Percentiles rank a stretch among this genome's conserved stretches.
Evolutionary conservation across 331 rosid species (phyloP).

Genomic region (Pyrus hybrid): DNA sequence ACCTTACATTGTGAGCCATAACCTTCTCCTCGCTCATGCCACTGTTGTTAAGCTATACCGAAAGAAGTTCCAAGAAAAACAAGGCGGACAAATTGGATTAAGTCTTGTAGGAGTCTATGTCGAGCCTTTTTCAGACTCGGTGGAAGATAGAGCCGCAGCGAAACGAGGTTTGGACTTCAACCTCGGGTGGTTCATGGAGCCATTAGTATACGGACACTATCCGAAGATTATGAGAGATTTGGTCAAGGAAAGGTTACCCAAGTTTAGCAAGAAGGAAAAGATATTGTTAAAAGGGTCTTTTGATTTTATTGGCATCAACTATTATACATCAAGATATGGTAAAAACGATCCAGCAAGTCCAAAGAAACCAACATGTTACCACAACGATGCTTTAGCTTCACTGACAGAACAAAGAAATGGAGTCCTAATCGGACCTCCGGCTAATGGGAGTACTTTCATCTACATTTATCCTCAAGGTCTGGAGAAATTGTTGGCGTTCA

Average conservation of each 20-base stretch:
- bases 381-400: constrained; percentile 8
- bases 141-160: constrained; percentile 7
- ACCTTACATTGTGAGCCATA: neutral
- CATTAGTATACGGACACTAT: constrained; percentile 16
- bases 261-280: constrained; percentile 5
- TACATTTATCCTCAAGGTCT: neutral
- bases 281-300: constrained; percentile 3
- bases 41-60: neutral
- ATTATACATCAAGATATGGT: constrained; percentile 14
- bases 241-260: constrained; percentile 14
- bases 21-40: constrained; percentile 5
- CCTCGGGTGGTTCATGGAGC: constrained; percentile 17
- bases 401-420: neutral
- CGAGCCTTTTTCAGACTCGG: constrained; percentile 7
- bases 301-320: constrained; percentile 21
- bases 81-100: constrained; percentile 9
- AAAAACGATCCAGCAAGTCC: neutral
- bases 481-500: neutral
- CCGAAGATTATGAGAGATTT: constrained; percentile 2
- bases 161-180: constrained; percentile 8
- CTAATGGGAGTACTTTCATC: neutral
- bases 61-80: neutral
- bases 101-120: neutral
- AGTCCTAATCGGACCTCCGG: constrained; percentile 1
- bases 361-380: constrained; percentile 6